Percentiles rank a stretch among this genome's conserved stretches.
Evolutionary conservation across 2,329 filamentous ascomycete genomes (phyloP).

Genomic region (Ceratocystis cacaofunesta): DNA sequence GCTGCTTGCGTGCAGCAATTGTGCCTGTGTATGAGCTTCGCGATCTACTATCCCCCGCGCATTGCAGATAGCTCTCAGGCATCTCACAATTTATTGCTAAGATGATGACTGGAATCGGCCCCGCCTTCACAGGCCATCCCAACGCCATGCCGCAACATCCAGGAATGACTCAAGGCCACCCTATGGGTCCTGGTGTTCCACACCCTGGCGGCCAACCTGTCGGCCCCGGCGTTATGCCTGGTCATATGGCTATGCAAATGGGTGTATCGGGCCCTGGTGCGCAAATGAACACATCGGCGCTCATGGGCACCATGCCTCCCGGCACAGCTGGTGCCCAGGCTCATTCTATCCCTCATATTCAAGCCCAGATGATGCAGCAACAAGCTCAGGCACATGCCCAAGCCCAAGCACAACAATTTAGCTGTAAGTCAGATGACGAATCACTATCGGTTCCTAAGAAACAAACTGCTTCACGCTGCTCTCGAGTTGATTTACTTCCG

Average conservation of each 20-base stretch:
- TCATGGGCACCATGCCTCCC: constrained; percentile 66
- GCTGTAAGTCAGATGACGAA: background rate
- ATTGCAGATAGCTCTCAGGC: background rate
- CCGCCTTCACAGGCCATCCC: constrained; percentile 51
- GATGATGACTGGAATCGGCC: constrained; percentile 59
- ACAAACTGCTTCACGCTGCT: no score
- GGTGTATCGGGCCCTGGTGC: constrained; percentile 52
- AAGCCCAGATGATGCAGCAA: constrained; percentile 44
- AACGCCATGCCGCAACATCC: constrained; percentile 57
- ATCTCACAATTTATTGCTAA: constrained; percentile 20
- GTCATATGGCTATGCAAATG: constrained; percentile 54
- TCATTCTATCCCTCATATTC: constrained; percentile 57
- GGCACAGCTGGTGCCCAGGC: constrained; percentile 47
- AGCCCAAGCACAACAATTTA: constrained; percentile 19
- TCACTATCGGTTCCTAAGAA: background rate
- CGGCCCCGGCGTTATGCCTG: constrained; percentile 48
- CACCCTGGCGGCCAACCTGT: constrained; percentile 52
- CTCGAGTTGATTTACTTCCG: no score
- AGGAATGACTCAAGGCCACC: constrained; percentile 47
- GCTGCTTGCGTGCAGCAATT: background rate
- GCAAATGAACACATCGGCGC: constrained; percentile 54
- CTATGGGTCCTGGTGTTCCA: constrained; percentile 46
- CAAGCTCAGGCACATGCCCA: background rate
- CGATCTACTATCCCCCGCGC: background rate
- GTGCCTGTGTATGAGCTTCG: background rate